A percentile compares a stretch with the other conserved stretches of the same genome.
phyloP scores from a whole-genome alignment of 2,329 filamentous ascomycete genomes.

The Monilinia aucupariae region DNA sequence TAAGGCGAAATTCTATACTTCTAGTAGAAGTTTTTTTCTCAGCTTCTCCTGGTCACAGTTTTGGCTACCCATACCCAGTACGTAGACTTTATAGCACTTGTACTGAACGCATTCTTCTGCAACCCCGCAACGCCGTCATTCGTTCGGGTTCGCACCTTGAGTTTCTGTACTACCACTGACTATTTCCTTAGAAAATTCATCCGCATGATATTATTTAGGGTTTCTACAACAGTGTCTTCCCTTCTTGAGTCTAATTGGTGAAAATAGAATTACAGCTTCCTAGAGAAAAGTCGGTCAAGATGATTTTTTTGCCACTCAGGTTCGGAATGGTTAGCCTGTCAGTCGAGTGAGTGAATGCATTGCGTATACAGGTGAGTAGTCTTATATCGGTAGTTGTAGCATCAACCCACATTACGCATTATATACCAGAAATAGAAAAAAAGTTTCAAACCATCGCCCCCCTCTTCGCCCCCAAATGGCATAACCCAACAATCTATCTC shows the following conservation, averaged over 20 bases:
- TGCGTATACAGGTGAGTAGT: neutral
- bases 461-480: too few relatives aligned
- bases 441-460: neutral
- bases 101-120: neutral
- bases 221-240: neutral
- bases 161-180: neutral
- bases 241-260: neutral
- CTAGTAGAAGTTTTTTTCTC: neutral
- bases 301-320: neutral
- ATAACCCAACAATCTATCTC: neutral
- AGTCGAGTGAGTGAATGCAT: neutral
- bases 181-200: neutral
- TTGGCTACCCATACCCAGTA: too few relatives aligned
- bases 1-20: neutral
- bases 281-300: slow-evolving; percentile 4
- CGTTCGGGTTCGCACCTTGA: neutral
- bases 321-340: neutral
- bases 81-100: neutral
- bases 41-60: too few relatives aligned
- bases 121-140: neutral
- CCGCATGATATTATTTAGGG: neutral
- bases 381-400: neutral
- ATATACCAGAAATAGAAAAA: neutral
- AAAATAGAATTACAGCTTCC: neutral
- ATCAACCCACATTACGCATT: slow-evolving; percentile 4